Evolutionary conservation across 1,139 yeast species (phyloP).

Genomic region (Geotrichum aggregatum): DNA sequence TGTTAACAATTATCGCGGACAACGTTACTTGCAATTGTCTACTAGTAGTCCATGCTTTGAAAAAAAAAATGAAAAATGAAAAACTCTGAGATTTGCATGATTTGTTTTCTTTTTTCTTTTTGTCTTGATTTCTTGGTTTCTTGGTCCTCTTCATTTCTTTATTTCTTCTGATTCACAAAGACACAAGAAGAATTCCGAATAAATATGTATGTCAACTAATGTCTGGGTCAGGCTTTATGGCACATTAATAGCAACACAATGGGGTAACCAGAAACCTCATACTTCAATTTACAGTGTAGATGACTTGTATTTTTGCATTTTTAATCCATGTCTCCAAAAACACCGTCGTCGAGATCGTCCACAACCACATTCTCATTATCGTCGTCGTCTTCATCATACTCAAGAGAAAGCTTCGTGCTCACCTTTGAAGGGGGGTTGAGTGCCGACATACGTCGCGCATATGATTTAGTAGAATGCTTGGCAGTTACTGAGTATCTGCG

Average conservation of each 20-base stretch:
- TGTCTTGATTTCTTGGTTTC: neutral
- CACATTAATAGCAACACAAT: too few species aligned
- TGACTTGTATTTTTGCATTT: neutral
- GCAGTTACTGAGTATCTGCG: slow-evolving; percentile 7
- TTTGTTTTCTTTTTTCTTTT: too few species aligned
- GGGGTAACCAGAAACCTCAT: neutral
- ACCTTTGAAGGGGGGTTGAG: slow-evolving; percentile 19
- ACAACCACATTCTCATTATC: slow-evolving; percentile 13
- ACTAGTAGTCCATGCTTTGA: neutral
- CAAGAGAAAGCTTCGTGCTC: slow-evolving; percentile 12
- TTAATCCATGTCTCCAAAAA: slow-evolving; percentile 20
- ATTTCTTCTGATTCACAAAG: neutral
- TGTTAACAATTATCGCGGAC: too few species aligned
- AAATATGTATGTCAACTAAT: too few species aligned
- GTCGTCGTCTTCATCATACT: slow-evolving; percentile 15
- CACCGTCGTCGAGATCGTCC: slow-evolving; percentile 17
- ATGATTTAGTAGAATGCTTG: slow-evolving; percentile 11
- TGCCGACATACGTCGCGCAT: slow-evolving; percentile 18
- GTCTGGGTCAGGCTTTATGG: too few species aligned
- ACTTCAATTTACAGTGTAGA: neutral
- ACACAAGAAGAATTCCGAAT: too few species aligned
- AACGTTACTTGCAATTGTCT: too few species aligned
- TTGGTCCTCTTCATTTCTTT: neutral
- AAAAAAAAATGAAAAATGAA: too few species aligned
- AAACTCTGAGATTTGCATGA: neutral